A percentile compares a stretch with the other conserved stretches of the same genome.
Conservation (phyloP, 768 basidiomycete species). For the Obba rivulosa region DNA sequence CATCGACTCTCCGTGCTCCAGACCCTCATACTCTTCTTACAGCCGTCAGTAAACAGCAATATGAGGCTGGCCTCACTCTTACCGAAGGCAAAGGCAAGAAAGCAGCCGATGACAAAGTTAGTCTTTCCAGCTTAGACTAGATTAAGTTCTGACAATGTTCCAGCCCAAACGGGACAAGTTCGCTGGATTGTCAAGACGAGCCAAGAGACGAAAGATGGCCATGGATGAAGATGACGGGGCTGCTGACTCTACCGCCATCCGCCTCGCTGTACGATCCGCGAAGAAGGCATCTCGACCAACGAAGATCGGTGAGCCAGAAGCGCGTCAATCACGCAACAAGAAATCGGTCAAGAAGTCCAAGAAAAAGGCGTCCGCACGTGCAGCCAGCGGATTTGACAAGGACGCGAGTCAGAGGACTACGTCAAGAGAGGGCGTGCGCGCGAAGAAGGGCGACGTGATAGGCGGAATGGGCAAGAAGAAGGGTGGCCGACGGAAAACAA, state of each 20-base stretch:
- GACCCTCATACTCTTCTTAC: slow-evolving; percentile 2
- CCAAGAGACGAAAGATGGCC: slow-evolving; percentile 84
- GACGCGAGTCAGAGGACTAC: slow-evolving; percentile 48
- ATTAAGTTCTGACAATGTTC: neutral
- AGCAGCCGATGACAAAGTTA: slow-evolving; percentile 29
- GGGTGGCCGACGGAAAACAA: slow-evolving; percentile 33
- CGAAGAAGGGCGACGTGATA: slow-evolving; percentile 56
- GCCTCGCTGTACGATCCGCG: slow-evolving; percentile 79
- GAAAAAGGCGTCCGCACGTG: slow-evolving; percentile 28
- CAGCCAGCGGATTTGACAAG: slow-evolving; percentile 46
- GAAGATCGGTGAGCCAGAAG: slow-evolving; percentile 64
- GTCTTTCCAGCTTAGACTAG: slow-evolving; percentile 1
- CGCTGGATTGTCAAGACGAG: slow-evolving; percentile 80
- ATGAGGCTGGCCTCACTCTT: slow-evolving; percentile 50
- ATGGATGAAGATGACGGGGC: slow-evolving; percentile 71
- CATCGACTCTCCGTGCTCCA: no score
- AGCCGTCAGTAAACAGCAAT: slow-evolving; percentile 75
- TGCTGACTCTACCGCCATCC: slow-evolving; percentile 47
- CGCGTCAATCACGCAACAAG: slow-evolving; percentile 18
- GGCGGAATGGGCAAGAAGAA: slow-evolving; percentile 49
- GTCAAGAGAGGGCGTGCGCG: slow-evolving; percentile 51
- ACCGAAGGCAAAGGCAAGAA: slow-evolving; percentile 36
- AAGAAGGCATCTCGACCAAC: slow-evolving; percentile 72
- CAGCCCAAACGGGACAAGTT: slow-evolving; percentile 76
- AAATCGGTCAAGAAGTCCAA: slow-evolving; percentile 26